Evolutionary conservation across 108 stramenopile species (phyloP).

Genomic region (Conticribra guillardii): DNA sequence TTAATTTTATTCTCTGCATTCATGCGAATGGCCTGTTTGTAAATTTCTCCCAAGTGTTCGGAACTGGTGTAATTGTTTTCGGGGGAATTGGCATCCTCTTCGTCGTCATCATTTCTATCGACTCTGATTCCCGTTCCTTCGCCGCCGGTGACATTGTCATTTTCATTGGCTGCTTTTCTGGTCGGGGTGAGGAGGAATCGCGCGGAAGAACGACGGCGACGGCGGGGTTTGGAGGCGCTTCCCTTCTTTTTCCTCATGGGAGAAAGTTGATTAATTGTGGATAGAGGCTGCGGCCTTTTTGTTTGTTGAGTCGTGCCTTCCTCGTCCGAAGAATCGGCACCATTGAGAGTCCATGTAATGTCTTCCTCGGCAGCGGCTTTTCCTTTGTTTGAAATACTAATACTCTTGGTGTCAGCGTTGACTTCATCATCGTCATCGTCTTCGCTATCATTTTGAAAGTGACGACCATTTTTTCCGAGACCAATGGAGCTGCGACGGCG

Average conservation of each 20-base stretch:
- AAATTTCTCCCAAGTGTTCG: slow-evolving; percentile 83
- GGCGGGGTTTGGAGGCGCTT: slow-evolving; percentile 14
- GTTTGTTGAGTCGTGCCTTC: no score
- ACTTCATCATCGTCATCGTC: slow-evolving; percentile 1
- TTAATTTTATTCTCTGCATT: slow-evolving; percentile 97
- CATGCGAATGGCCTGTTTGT: slow-evolving; percentile 88
- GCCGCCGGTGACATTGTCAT: slow-evolving; percentile 25
- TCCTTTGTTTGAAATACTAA: neutral
- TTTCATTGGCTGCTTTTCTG: no score
- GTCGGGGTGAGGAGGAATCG: slow-evolving; percentile 70
- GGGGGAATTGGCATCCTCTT: slow-evolving; percentile 1
- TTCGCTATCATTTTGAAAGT: slow-evolving; percentile 14
- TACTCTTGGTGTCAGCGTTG: neutral
- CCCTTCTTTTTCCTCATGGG: no score
- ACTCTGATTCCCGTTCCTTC: slow-evolving; percentile 41
- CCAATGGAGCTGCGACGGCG: slow-evolving; percentile 13
- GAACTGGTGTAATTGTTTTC: slow-evolving; percentile 15
- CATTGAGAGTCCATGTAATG: neutral
- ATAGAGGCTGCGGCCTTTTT: neutral
- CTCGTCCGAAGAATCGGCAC: neutral
- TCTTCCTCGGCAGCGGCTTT: neutral
- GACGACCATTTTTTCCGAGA: neutral
- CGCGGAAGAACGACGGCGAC: slow-evolving; percentile 78
- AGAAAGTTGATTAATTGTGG: no score
- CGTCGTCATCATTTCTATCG: slow-evolving; percentile 13